These are phyloP conservation scores for Tolypocladium pustulatum DNA, from an alignment of 2,329 filamentous ascomycete genomes.

Conservation along the genomic window DNA sequence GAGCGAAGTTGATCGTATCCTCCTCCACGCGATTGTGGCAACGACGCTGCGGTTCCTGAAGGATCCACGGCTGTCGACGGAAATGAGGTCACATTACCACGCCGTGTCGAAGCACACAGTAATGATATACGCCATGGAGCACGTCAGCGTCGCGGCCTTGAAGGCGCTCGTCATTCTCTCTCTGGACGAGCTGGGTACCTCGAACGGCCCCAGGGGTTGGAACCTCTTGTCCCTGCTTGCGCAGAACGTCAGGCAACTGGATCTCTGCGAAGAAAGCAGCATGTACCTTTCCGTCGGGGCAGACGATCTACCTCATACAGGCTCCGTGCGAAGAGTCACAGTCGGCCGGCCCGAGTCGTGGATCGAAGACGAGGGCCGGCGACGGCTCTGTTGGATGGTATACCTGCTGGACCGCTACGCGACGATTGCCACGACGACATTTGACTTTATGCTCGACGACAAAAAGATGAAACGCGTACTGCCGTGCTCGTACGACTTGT, in stretches of 20 bases:
- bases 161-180: slow-evolving; percentile 29
- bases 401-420: slow-evolving; percentile 33
- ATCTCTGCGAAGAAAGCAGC: slow-evolving; percentile 27
- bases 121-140: slow-evolving; percentile 30
- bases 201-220: slow-evolving; percentile 31
- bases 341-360: slow-evolving; percentile 27
- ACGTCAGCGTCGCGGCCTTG: slow-evolving; percentile 27
- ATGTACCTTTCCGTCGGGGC: slow-evolving; percentile 23
- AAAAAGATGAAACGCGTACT: slow-evolving; percentile 27
- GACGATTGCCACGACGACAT: slow-evolving; percentile 27
- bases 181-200: slow-evolving; percentile 30
- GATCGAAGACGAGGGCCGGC: slow-evolving; percentile 33
- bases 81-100: slow-evolving; percentile 28
- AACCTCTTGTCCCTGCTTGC: slow-evolving; percentile 27
- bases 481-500: slow-evolving; percentile 33
- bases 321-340: slow-evolving; percentile 22
- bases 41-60: slow-evolving; percentile 31
- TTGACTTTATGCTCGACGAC: slow-evolving; percentile 31
- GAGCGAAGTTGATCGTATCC: slow-evolving; percentile 26
- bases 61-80: slow-evolving; percentile 24
- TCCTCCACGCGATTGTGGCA: slow-evolving; percentile 33
- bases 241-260: slow-evolving; percentile 27
- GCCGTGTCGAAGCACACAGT: slow-evolving; percentile 26
- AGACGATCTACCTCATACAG: slow-evolving; percentile 21
- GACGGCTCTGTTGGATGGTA: slow-evolving; percentile 33